phyloP scores from a whole-genome alignment of 2,329 filamentous ascomycete species.

The Talaromyces funiculosus region DNA sequence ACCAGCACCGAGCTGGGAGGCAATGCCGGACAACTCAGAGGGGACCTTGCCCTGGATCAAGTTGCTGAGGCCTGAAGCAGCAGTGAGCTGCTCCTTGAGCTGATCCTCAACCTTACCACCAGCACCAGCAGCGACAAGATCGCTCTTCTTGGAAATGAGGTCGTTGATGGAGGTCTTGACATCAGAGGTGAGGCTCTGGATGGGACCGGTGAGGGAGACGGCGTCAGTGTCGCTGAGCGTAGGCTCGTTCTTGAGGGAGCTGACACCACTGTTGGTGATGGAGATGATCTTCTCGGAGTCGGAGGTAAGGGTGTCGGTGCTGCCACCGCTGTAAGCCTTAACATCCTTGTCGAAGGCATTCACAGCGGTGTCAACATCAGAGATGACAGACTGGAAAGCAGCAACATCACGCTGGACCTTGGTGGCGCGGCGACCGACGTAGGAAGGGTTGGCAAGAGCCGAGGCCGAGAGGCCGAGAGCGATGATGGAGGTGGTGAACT shows the following conservation, averaged over 20 bases:
- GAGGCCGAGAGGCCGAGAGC: conserved; percentile 15
- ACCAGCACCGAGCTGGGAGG: conserved; percentile 23
- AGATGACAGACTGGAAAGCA: conserved; percentile 12
- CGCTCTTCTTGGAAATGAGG: conserved; percentile 24
- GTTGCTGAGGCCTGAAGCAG: conserved; percentile 21
- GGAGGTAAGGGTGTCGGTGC: conserved; percentile 15
- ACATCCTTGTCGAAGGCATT: conserved; percentile 21
- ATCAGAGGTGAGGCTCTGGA: conserved; percentile 24
- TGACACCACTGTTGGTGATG: conserved; percentile 24
- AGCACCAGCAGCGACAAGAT: conserved; percentile 22
- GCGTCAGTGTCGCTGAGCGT: conserved; percentile 24
- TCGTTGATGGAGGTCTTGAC: conserved; percentile 21
- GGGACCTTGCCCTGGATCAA: conserved; percentile 30
- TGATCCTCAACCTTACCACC: conserved; percentile 19
- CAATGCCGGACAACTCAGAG: conserved; percentile 19
- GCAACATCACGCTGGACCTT: conserved; percentile 11
- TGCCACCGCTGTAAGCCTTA: conserved; percentile 23
- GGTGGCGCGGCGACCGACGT: conserved; percentile 10
- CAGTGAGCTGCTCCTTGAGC: conserved; percentile 24
- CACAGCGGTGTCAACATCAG: conserved; percentile 18
- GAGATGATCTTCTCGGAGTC: conserved; percentile 21
- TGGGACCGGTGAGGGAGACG: conserved; percentile 22
- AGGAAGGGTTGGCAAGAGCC: conserved; percentile 13
- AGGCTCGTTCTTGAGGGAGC: conserved; percentile 19
- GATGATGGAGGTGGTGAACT: conserved; percentile 14